Conservation (phyloP, 2,329 filamentous ascomycete genomes). For the Fusarium abutilonis region DNA sequence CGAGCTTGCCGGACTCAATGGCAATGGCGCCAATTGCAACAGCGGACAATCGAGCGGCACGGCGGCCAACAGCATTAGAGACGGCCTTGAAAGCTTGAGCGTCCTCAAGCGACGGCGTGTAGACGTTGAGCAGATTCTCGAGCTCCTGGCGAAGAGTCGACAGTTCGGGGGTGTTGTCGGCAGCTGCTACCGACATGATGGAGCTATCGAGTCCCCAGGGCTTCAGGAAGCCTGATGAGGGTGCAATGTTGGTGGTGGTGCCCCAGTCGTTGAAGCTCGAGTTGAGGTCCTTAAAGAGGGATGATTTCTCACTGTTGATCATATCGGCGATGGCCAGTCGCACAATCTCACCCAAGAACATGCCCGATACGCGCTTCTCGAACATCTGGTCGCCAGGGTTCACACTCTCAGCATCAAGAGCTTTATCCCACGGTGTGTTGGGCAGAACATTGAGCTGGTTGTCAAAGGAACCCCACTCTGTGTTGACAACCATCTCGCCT, state of each 20-base stretch:
- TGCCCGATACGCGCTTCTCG: constrained; percentile 96
- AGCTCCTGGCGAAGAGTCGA: constrained; percentile 80
- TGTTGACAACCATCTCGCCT: constrained; percentile 97
- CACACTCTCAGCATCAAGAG: constrained; percentile 80
- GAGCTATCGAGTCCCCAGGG: constrained; percentile 92
- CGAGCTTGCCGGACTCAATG: constrained; percentile 79
- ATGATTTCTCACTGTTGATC: constrained; percentile 71
- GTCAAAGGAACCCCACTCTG: constrained; percentile 98
- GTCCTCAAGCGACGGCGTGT: constrained; percentile 81
- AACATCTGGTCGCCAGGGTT: constrained; percentile 99
- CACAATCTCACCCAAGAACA: constrained; percentile 96
- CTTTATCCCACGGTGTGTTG: constrained; percentile 81
- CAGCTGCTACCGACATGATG: constrained; percentile 86
- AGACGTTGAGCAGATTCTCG: constrained; percentile 78
- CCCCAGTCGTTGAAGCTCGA: constrained; percentile 74
- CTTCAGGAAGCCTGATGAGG: constrained; percentile 74
- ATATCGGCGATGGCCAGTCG: constrained; percentile 79
- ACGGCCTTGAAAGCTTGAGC: constrained; percentile 88
- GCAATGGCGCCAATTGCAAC: constrained; percentile 88
- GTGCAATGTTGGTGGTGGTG: constrained; percentile 74
- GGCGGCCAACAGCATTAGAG: constrained; percentile 83
- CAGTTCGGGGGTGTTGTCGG: constrained; percentile 78
- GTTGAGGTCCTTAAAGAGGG: constrained; percentile 80
- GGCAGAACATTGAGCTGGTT: constrained; percentile 90
- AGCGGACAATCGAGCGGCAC: constrained; percentile 86